Evolutionary conservation across 768 basidiomycete species (phyloP).

Genomic region (Boletus reticuloceps): DNA sequence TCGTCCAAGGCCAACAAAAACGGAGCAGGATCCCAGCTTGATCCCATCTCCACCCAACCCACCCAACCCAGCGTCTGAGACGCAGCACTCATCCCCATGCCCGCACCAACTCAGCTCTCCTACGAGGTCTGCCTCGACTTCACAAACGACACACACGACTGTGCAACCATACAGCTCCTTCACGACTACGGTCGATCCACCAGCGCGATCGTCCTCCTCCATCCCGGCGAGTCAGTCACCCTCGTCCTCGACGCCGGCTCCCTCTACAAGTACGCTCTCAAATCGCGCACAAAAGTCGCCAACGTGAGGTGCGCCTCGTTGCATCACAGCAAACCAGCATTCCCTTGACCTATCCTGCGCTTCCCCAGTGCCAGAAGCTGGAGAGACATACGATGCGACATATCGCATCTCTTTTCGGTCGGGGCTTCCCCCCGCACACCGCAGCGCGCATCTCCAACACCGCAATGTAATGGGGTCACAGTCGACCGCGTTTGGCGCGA

Average conservation of each 20-base stretch:
- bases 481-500: conserved; percentile 70
- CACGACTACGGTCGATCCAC: conserved; percentile 60
- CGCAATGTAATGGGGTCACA: conserved; percentile 50
- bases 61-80: conserved; percentile 34
- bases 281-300: conserved; percentile 60
- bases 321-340: neutral
- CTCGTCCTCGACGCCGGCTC: conserved; percentile 68
- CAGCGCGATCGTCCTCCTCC: conserved; percentile 53
- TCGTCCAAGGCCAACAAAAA: conserved; percentile 33
- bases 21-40: conserved; percentile 7
- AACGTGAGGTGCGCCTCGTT: conserved; percentile 58
- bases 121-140: conserved; percentile 70
- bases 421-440: conserved; percentile 30
- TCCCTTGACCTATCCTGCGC: neutral
- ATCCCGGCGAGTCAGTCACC: conserved; percentile 62
- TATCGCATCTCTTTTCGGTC: conserved; percentile 58
- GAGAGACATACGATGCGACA: conserved; percentile 59
- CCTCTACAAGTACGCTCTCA: conserved; percentile 67
- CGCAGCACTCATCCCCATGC: conserved; percentile 42
- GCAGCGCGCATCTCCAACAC: conserved; percentile 33
- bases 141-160: conserved; percentile 66
- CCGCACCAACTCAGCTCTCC: conserved; percentile 47
- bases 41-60: conserved; percentile 13
- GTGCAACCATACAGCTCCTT: conserved; percentile 60
- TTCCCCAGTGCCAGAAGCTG: conserved; percentile 58